A percentile compares a stretch with the other conserved stretches of the same genome.
phyloP scores from a whole-genome alignment of 306 rosid species.

The Ceratonia siliqua region DNA sequence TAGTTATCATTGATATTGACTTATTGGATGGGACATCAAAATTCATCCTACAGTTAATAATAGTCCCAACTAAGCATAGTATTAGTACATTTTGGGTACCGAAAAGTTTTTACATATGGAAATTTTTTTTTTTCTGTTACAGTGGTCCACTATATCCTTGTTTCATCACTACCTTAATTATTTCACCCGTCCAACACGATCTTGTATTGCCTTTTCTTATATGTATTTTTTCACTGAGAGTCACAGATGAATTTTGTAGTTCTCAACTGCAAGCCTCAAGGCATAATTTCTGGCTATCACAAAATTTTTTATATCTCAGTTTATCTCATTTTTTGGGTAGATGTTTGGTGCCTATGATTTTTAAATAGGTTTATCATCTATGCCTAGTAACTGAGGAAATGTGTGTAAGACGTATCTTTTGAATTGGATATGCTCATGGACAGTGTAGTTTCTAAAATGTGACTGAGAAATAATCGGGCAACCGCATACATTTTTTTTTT shows the following conservation, averaged over 20 bases:
- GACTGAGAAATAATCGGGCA: too few relatives aligned
- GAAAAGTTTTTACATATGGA: too few relatives aligned
- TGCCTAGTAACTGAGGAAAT: not conserved
- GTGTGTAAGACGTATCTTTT: not conserved
- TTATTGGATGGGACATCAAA: too few relatives aligned
- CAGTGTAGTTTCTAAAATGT: too few relatives aligned
- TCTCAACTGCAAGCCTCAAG: conserved; percentile 27
- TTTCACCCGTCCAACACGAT: not conserved
- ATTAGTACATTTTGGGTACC: too few relatives aligned
- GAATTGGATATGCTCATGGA: conserved; percentile 9
- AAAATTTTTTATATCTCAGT: conserved; percentile 14
- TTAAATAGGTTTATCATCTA: not conserved
- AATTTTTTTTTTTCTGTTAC: conserved; percentile 26
- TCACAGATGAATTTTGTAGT: conserved; percentile 32
- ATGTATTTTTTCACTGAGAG: conserved; percentile 12
- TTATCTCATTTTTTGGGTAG: not conserved
- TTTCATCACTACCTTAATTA: conserved; percentile 15
- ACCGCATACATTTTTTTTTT: too few relatives aligned
- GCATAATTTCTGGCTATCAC: conserved; percentile 7
- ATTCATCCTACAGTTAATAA: too few relatives aligned
- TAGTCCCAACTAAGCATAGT: too few relatives aligned
- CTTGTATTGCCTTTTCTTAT: conserved; percentile 19
- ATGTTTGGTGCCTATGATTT: not conserved
- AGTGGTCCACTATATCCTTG: conserved; percentile 38
- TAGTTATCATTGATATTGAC: too few relatives aligned